Evolutionary conservation across 106 monocot species (phyloP), one percentile per base, ranked within the genome.

Genomic region (Alisma plantagoaquatica): DNA sequence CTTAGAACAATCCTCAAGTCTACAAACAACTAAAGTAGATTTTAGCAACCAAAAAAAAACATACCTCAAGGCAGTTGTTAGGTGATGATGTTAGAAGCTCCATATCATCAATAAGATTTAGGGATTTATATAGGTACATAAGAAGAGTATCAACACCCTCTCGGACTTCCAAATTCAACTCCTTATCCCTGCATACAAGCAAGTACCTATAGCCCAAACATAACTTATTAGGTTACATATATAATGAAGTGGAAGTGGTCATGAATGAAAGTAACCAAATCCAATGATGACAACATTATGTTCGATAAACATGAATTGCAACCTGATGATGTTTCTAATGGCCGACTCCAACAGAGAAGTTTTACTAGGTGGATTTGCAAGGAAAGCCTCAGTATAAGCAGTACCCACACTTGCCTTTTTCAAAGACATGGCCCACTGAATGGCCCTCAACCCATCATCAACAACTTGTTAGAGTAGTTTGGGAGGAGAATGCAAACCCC

Each of bases 141-240:
- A 98, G 57, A 76, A 98, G 82, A 53, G 98, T 90, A 78, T 98
- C 98, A 19, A 98, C 85, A 38, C 98, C 98, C 61, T 90, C 82
- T 55, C 64, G 73, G 30, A 90, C 63, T 27, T 68, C 35, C 63
- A 75, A 53, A 56, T 33, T 62, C 52, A 89, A 78, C 42, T 77
- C 71, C 74, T 73, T 82, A 31, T 77, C 59, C 33, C 98, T 78
- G 32, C 70, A 78, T 28, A 68, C 43, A 53, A 54, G 33, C 8
- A 98, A 51, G 66, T 90, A 98, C 69, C 98, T 98, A 71, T 18
- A 31, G 63, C 57, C 8, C 24, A 67, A 23, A 23, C 52, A 23
- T n/a, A 41, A 19, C n/a, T n/a, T n/a, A n/a, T n/a, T n/a, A n/a
- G n/a, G 15, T 5, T 33, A 30, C 54, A 20, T 33, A 2, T 20